Percentiles rank a stretch among this genome's conserved stretches.
Evolutionary conservation across 208 protist species (phyloP).

Genomic region (Crithidia acanthocephali): DNA sequence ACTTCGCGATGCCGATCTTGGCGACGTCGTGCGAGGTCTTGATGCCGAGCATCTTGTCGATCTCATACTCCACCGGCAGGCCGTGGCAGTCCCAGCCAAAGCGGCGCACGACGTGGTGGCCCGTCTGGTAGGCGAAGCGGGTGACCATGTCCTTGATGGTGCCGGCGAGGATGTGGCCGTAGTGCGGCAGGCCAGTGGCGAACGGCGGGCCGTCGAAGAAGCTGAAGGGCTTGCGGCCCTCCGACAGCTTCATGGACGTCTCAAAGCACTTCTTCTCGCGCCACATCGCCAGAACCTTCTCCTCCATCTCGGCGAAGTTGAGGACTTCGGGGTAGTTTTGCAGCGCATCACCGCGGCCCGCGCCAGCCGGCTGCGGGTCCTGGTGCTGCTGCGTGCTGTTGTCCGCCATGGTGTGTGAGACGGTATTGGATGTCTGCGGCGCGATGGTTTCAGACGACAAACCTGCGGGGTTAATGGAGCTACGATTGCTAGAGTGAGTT

Average conservation of each 20-base stretch:
- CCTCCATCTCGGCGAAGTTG: constrained; percentile 95
- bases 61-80: constrained; percentile 99
- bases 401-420: constrained; percentile 20
- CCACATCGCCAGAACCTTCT: constrained; percentile 96
- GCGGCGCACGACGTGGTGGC: constrained; percentile 98
- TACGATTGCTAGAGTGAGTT: constrained; percentile 16
- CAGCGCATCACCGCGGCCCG: constrained; percentile 18
- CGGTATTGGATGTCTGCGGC: not conserved
- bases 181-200: constrained; percentile 99
- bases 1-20: constrained; percentile 98
- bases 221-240: constrained; percentile 85
- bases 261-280: constrained; percentile 97
- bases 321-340: constrained; percentile 81
- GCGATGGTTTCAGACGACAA: not conserved
- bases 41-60: constrained; percentile 97
- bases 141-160: constrained; percentile 99
- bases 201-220: constrained; percentile 99
- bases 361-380: constrained; percentile 18
- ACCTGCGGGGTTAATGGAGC: constrained; percentile 1
- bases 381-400: constrained; percentile 16
- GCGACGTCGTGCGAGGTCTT: constrained; percentile 96
- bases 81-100: constrained; percentile 99
- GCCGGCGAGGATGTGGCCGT: constrained; percentile 99
- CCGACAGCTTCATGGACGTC: constrained; percentile 93
- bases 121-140: constrained; percentile 98